phyloP scores from a whole-genome alignment of 257 asterid species.

The Nicotiana obtusifolia region DNA sequence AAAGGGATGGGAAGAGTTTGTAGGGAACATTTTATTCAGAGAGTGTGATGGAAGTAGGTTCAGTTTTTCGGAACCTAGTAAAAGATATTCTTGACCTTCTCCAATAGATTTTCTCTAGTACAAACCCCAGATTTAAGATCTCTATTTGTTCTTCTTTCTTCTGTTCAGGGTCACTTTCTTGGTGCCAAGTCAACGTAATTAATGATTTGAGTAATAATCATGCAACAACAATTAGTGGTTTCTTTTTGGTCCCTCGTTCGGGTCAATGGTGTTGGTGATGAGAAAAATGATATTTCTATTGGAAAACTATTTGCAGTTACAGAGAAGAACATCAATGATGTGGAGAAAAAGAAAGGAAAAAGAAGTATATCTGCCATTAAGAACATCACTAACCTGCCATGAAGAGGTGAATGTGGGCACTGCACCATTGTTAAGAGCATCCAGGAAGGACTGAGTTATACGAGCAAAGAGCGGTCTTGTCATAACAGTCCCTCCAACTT shows the following conservation, averaged over 20 bases:
- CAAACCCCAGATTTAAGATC: neutral
- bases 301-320: neutral
- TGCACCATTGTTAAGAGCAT: constrained; percentile 96
- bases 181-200: neutral
- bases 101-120: neutral
- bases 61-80: too few relatives aligned
- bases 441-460: constrained; percentile 82
- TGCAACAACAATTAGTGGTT: neutral
- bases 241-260: neutral
- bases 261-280: neutral
- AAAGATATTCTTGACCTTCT: neutral
- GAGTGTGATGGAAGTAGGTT: too few relatives aligned
- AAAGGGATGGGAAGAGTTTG: too few relatives aligned
- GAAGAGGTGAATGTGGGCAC: constrained; percentile 97
- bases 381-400: constrained; percentile 66
- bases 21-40: too few relatives aligned
- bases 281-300: neutral
- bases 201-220: neutral
- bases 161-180: neutral
- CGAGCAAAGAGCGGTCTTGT: constrained; percentile 95
- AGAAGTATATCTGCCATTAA: neutral
- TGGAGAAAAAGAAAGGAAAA: neutral
- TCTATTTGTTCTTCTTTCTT: neutral
- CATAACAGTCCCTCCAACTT: constrained; percentile 86
- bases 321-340: neutral